Percentiles rank a stretch among this genome's conserved stretches.
These are phyloP conservation scores for Aphanomyces invadans DNA, from an alignment of 352 stramenopile species.

Conservation along the genomic window DNA sequence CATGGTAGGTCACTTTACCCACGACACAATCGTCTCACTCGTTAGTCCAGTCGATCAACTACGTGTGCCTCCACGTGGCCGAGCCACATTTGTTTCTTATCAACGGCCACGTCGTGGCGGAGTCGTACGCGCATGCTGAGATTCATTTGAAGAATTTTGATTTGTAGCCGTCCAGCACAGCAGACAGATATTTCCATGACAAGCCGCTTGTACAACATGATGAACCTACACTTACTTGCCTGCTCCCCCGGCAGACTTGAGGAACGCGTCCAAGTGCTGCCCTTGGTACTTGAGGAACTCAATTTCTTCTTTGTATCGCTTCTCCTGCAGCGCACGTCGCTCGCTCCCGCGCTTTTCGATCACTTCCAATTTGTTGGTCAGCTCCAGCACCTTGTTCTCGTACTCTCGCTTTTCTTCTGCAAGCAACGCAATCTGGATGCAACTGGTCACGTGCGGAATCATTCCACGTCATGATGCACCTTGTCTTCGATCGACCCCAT, in stretches of 20 bases:
- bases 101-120: slow-evolving; percentile 18
- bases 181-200: no score
- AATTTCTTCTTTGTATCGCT: slow-evolving; percentile 91
- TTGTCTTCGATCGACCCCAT: slow-evolving; percentile 78
- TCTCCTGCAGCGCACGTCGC: slow-evolving; percentile 84
- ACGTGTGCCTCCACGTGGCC: slow-evolving; percentile 16
- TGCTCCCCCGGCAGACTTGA: slow-evolving; percentile 77
- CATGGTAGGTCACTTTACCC: slow-evolving; percentile 10
- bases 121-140: slow-evolving; percentile 22
- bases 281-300: slow-evolving; percentile 94
- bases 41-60: slow-evolving; percentile 9
- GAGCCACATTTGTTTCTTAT: slow-evolving; percentile 24
- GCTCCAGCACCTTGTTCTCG: slow-evolving; percentile 79
- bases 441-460: no score
- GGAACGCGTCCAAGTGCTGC: slow-evolving; percentile 92
- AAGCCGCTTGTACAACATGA: no score
- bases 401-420: slow-evolving; percentile 53
- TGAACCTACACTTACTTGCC: slow-evolving; percentile 21
- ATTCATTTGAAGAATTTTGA: slow-evolving; percentile 24
- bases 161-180: no score
- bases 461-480: no score
- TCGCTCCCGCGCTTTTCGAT: slow-evolving; percentile 89
- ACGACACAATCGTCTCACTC: not conserved
- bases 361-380: slow-evolving; percentile 88
- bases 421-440: slow-evolving; percentile 35